These are phyloP conservation scores for Penicillium coprophilum DNA, from an alignment of 495 filamentous ascomycete genomes.

Conservation along the genomic window DNA sequence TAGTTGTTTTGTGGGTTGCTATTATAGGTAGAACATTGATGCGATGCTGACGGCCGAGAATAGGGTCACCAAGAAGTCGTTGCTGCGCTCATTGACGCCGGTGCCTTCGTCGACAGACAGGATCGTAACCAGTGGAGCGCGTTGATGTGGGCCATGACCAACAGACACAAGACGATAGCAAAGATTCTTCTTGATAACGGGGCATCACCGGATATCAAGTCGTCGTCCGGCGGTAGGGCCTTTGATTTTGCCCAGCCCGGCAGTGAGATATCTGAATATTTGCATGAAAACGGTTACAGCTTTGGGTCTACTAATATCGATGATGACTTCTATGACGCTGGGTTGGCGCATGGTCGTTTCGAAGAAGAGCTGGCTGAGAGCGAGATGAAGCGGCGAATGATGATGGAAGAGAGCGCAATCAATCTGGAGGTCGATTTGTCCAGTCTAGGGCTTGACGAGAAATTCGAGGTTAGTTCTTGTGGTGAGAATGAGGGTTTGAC, in stretches of 20 bases:
- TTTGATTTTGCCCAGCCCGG: conserved; percentile 94
- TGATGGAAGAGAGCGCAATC: conserved; percentile 99
- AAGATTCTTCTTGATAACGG: conserved; percentile 90
- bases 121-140: conserved; percentile 97
- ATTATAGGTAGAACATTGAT: conserved; percentile 7
- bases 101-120: conserved; percentile 90
- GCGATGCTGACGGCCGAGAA: conserved; percentile 14
- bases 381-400: conserved; percentile 94
- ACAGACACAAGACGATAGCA: conserved; percentile 91
- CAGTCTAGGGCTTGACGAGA: conserved; percentile 93
- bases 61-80: conserved; percentile 93
- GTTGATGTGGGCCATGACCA: conserved; percentile 99
- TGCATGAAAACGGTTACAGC: conserved; percentile 89
- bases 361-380: conserved; percentile 98
- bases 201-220: conserved; percentile 93
- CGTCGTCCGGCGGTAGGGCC: conserved; percentile 89
- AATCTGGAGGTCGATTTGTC: conserved; percentile 97
- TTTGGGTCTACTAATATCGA: conserved; percentile 84
- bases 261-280: conserved; percentile 92
- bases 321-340: conserved; percentile 93
- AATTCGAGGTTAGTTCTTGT: conserved; percentile 70
- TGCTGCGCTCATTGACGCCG: conserved; percentile 74
- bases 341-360: conserved; percentile 89
- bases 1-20: conserved; percentile 86
- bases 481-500: background rate